These are phyloP conservation scores for Geranomyces variabilis DNA, from an alignment of 192 early-diverging fungal species.

Conservation along the genomic window DNA sequence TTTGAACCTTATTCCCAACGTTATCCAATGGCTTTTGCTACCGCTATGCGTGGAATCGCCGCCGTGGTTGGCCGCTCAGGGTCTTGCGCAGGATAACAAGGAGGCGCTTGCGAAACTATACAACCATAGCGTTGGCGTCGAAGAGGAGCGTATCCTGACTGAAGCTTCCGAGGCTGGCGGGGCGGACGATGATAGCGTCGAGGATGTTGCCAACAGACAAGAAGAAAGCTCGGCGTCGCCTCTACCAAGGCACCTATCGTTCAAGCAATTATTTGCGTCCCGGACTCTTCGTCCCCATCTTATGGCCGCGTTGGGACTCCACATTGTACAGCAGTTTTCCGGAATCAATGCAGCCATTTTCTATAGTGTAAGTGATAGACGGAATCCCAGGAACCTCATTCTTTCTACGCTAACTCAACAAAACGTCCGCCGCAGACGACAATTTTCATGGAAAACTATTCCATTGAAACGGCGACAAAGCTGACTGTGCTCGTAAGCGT, in stretches of 20 bases:
- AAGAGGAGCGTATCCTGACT: conserved; percentile 60
- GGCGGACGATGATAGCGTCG: neutral
- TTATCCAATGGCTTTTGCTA: conserved; percentile 69
- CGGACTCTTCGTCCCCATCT: conserved; percentile 65
- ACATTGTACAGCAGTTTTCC: conserved; percentile 83
- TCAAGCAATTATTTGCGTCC: conserved; percentile 57
- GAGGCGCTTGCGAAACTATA: conserved; percentile 63
- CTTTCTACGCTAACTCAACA: neutral
- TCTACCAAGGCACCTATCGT: conserved; percentile 20
- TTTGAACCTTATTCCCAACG: conserved; percentile 57
- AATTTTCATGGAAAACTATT: conserved; percentile 71
- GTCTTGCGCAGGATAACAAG: conserved; percentile 62
- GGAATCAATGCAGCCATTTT: conserved; percentile 91
- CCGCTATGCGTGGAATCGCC: conserved; percentile 83
- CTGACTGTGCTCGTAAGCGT: conserved; percentile 63
- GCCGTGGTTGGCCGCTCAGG: conserved; percentile 61
- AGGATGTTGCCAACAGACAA: neutral
- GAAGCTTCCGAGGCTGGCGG: neutral
- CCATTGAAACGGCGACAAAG: conserved; percentile 48
- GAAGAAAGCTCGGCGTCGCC: neutral
- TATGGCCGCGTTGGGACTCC: conserved; percentile 67
- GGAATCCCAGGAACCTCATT: too few relatives aligned
- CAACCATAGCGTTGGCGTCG: conserved; percentile 53
- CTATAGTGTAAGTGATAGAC: conserved; percentile 50
- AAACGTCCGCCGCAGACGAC: conserved; percentile 57